Conservation (phyloP, 106 monocot genomes). For the Apostasia ramifera region DNA sequence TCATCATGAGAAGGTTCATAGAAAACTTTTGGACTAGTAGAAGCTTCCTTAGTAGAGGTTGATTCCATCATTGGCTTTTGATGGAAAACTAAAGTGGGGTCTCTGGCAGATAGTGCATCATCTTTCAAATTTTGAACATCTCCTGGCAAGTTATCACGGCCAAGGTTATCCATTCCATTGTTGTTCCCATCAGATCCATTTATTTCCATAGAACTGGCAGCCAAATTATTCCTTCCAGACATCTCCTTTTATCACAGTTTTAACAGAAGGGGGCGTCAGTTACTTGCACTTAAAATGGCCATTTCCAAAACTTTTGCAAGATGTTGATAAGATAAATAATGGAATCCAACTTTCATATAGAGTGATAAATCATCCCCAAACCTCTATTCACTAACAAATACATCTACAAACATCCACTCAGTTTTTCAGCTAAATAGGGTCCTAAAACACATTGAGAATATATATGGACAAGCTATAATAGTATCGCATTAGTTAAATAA, state of each 20-base stretch:
- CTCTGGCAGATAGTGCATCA: slow-evolving; percentile 44
- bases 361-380: neutral
- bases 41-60: slow-evolving; percentile 21
- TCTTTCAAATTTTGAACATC: slow-evolving; percentile 31
- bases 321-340: neutral
- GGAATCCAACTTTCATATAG: neutral
- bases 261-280: neutral
- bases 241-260: slow-evolving; percentile 28
- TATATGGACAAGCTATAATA: too few species aligned
- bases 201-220: slow-evolving; percentile 22
- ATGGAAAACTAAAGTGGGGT: slow-evolving; percentile 69
- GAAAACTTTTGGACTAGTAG: slow-evolving; percentile 5
- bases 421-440: too few species aligned
- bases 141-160: slow-evolving; percentile 10
- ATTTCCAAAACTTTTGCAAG: neutral
- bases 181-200: slow-evolving; percentile 25
- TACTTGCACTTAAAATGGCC: neutral
- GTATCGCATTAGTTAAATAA: neutral
- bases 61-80: slow-evolving; percentile 41
- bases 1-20: slow-evolving; percentile 19
- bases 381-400: neutral
- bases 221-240: slow-evolving; percentile 24
- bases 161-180: slow-evolving; percentile 8
- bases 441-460: too few species aligned
- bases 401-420: neutral